Conservation (phyloP, 805 yeast species). For the Kluyveromyces starmeri region DNA sequence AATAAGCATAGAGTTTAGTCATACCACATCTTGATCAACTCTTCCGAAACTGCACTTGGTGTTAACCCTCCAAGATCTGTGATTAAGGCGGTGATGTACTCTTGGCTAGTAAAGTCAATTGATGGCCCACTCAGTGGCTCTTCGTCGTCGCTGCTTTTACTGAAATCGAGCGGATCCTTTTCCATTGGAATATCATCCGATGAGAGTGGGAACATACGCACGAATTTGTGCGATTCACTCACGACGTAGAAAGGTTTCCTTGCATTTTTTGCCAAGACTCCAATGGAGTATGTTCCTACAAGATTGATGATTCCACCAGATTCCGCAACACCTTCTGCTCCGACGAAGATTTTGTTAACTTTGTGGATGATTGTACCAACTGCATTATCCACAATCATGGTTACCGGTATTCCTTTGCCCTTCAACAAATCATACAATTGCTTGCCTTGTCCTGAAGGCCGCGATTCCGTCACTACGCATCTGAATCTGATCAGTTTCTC, state of each 20-base stretch:
- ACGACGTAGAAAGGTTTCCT: slow-evolving; percentile 92
- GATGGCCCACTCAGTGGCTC: slow-evolving; percentile 35
- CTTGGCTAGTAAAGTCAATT: slow-evolving; percentile 93
- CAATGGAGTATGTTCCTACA: slow-evolving; percentile 91
- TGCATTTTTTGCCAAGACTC: slow-evolving; percentile 82
- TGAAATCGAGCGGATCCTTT: slow-evolving; percentile 39
- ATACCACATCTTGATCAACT: slow-evolving; percentile 95
- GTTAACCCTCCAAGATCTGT: slow-evolving; percentile 96
- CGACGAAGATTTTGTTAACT: slow-evolving; percentile 88
- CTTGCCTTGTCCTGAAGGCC: slow-evolving; percentile 72
- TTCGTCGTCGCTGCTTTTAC: slow-evolving; percentile 11
- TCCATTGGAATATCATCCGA: slow-evolving; percentile 81
- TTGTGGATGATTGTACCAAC: slow-evolving; percentile 88
- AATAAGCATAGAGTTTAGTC: too few species aligned
- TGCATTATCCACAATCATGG: slow-evolving; percentile 82
- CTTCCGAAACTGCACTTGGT: slow-evolving; percentile 98
- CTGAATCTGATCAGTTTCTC: slow-evolving; percentile 72
- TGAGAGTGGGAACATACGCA: slow-evolving; percentile 87
- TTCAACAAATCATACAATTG: slow-evolving; percentile 62
- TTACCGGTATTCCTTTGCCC: slow-evolving; percentile 72
- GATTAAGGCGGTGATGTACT: slow-evolving; percentile 87
- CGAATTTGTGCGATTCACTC: slow-evolving; percentile 92
- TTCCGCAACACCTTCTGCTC: slow-evolving; percentile 99
- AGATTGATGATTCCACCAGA: slow-evolving; percentile 96
- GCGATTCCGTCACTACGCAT: slow-evolving; percentile 87